Base-by-base conservation (phyloP, 2,329 filamentous ascomycete species). In the Aspergillus sp. region DNA sequence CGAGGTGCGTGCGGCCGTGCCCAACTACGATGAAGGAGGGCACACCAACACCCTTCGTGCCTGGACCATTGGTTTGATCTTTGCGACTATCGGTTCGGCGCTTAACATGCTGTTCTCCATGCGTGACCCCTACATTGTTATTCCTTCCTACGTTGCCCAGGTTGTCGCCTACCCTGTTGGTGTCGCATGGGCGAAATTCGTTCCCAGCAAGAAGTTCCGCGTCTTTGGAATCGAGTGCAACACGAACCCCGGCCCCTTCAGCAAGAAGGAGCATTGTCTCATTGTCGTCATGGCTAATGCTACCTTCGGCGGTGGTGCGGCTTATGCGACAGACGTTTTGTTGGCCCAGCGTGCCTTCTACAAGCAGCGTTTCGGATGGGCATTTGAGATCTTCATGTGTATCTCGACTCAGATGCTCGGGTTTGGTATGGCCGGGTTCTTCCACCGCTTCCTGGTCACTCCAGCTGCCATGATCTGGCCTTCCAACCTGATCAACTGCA, bases 401-500 rank as follows among this genome's bases (percentile, higher is more conserved):
- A 80, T 91, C 15, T 89, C 86, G 7, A 89, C 86, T 1, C 89
- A 90, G 72, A 88, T 87, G 59, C 76, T 89, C 10, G 88, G 88
- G 0, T 90, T 90, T 67, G 87, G 88, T 2, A 84, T 90, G 62
- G 88, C 88, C 0, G 88, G 88, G 2, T 84, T 89, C 69, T 83
- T 90, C 78, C 81, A 86, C 59, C 84, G 83, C 63, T 89, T 88
- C 67, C 72, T 90, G 15, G 77, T 80, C 23, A 67, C 69, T 21
- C 77, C 77, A 4, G 86, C 88, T 0, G 85, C 88, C 8, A 90
- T 91, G 87, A 90, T 91, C 60, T 91, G 89, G 88, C 89, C 89
- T 0, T 82, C 80, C 2, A 89, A 86, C 53, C 78, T 92, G 23
- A 87, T 89, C 55, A 84, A 84, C 5, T 84, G 88, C 7, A 84